Percentiles rank a stretch among this genome's conserved stretches.
Conservation (phyloP, 768 basidiomycete species). For the Chiua virens region DNA sequence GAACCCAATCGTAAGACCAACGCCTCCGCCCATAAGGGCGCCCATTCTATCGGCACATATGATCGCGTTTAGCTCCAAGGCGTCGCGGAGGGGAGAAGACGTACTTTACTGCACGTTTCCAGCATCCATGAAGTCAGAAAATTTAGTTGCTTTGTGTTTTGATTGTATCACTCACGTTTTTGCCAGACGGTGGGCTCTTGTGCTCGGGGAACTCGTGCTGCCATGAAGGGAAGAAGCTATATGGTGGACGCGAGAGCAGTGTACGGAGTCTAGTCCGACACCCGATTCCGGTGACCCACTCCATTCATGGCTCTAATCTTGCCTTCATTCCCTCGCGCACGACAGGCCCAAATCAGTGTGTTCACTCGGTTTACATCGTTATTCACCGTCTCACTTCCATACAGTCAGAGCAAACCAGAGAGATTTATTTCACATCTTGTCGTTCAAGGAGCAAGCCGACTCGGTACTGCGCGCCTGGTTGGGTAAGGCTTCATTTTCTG, state of each 20-base stretch:
- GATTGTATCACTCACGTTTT: slow-evolving; percentile 54
- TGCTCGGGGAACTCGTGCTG: slow-evolving; percentile 35
- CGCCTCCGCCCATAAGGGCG: slow-evolving; percentile 88
- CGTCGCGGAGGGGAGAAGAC: slow-evolving; percentile 15
- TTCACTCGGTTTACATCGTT: slow-evolving; percentile 8
- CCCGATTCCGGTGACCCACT: slow-evolving; percentile 4
- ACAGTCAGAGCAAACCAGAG: slow-evolving; percentile 84
- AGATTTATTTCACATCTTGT: slow-evolving; percentile 74
- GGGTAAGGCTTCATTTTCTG: slow-evolving; percentile 44
- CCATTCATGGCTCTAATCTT: slow-evolving; percentile 21
- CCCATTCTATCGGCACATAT: slow-evolving; percentile 66
- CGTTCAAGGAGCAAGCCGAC: slow-evolving; percentile 74
- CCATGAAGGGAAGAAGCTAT: slow-evolving; percentile 17
- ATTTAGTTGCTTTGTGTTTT: background rate
- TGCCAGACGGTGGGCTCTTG: slow-evolving; percentile 71
- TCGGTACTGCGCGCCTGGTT: slow-evolving; percentile 74
- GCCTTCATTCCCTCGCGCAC: slow-evolving; percentile 67
- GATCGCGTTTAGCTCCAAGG: slow-evolving; percentile 5
- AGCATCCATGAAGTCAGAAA: slow-evolving; percentile 13
- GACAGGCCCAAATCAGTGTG: slow-evolving; percentile 87
- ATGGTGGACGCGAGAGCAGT: background rate
- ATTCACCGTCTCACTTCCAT: slow-evolving; percentile 9
- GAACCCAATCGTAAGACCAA: slow-evolving; percentile 96
- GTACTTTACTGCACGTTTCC: slow-evolving; percentile 55
- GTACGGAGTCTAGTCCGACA: background rate